Conservation (phyloP, 2,329 filamentous ascomycete genomes). For the Monosporascus sp. region DNA sequence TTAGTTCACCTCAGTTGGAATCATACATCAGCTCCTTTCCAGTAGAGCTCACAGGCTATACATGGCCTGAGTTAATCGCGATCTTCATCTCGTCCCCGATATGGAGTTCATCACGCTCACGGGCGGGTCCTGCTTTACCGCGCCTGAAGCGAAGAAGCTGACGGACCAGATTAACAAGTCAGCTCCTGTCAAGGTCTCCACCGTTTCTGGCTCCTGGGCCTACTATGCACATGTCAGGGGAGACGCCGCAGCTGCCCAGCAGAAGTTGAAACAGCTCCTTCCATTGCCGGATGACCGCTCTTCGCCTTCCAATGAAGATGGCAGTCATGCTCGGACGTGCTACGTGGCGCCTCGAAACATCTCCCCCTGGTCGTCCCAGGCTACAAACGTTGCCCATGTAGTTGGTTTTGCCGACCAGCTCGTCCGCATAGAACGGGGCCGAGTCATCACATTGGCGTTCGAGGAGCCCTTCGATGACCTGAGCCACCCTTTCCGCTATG, state of each 20-base stretch:
- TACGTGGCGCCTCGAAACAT: conserved; percentile 79
- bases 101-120: conserved; percentile 25
- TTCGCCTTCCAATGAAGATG: conserved; percentile 18
- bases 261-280: conserved; percentile 43
- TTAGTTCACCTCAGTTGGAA: too few relatives aligned
- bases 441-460: conserved; percentile 66
- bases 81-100: neutral
- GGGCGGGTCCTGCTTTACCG: conserved; percentile 44
- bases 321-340: conserved; percentile 13
- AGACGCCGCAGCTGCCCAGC: conserved; percentile 32
- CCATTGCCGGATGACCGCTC: conserved; percentile 23
- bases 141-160: conserved; percentile 40
- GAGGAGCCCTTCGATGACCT: conserved; percentile 43
- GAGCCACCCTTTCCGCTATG: conserved; percentile 57
- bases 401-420: conserved; percentile 70
- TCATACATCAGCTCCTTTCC: too few relatives aligned
- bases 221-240: conserved; percentile 63
- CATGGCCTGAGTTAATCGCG: too few relatives aligned
- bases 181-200: conserved; percentile 37
- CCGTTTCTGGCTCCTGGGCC: conserved; percentile 50
- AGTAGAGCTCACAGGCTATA: too few relatives aligned
- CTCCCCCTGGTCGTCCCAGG: conserved; percentile 96
- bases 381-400: conserved; percentile 87
- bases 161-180: conserved; percentile 36
- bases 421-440: conserved; percentile 80